Evolutionary conservation across 73 alveolate species (phyloP), one percentile per base, ranked within the genome.

Genomic region (Paramecium pentaurelia): DNA sequence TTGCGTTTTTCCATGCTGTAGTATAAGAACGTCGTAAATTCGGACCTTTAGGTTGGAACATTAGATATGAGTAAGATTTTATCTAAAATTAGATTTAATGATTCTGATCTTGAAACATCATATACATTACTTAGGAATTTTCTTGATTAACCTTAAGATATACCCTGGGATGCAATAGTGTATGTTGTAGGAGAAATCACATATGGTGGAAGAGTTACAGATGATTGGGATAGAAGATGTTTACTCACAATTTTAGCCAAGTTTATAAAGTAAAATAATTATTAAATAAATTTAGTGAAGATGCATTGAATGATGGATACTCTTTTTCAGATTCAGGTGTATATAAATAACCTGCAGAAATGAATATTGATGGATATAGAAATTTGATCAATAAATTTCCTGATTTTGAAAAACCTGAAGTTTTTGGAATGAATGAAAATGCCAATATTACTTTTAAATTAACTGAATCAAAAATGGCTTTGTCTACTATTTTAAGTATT

Each of bases 181-280:
- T 97, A 95, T 87, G 96, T 98, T 8, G 94, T 95, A 64, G 99
- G 99, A 58, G 99, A 98, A 40, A 98, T 97, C 40, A 97, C 97
- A 27, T 98, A 98, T 95, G 99, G 99, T 28, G 99, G 99, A 16
- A 93, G 99, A 86, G 98, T 98, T 4, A 98, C 99, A 3, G 99
- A 98, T 94, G 98, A 96, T 71, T 94, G 97, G 90, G 99, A 98
- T 93, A 95, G 99, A 92, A 95, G 98, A 49, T 95, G 98, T 73
- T 91, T 98, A 86, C 96, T 94, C 95, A 95, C 97, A 87, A 97
- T 98, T 38, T 95, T 98, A 20, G 49, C 92, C 18, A 95, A 95
- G 54, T 98, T 93, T 93, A 83, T 64, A 28, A 64, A 64, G 84
- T 64, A 64, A 64, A n/a, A 25, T 8, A 64, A 3, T 12, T 28